Conservation (phyloP, 768 basidiomycete genomes). For the Russula dissimulans region DNA sequence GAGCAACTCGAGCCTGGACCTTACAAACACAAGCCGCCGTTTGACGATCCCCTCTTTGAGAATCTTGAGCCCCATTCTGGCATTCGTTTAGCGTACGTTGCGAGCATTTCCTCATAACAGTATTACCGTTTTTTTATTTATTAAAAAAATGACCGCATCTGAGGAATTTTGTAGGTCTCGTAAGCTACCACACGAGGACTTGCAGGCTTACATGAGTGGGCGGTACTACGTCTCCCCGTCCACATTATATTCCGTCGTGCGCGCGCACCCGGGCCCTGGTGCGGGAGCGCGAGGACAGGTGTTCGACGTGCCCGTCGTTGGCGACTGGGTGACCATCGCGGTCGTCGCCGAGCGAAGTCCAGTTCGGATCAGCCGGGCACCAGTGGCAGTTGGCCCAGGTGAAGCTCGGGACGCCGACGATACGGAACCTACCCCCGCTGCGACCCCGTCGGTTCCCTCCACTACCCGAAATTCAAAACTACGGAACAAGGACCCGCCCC, state of each 20-base stretch:
- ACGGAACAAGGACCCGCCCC: constrained; percentile 24
- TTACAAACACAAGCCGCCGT: constrained; percentile 56
- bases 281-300: constrained; percentile 34
- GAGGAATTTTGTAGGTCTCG: constrained; percentile 47
- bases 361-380: constrained; percentile 61
- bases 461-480: background rate
- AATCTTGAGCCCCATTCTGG: constrained; percentile 85
- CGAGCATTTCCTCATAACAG: background rate
- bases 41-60: constrained; percentile 69
- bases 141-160: background rate
- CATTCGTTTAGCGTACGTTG: constrained; percentile 69
- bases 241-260: constrained; percentile 76
- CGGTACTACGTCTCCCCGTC: constrained; percentile 88
- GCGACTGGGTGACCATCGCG: constrained; percentile 94
- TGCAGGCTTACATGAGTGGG: constrained; percentile 72
- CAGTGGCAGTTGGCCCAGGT: constrained; percentile 40
- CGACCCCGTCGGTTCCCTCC: background rate
- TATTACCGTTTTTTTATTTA: background rate
- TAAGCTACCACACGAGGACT: constrained; percentile 56
- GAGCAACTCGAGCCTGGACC: constrained; percentile 77
- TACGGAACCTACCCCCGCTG: background rate
- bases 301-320: constrained; percentile 85
- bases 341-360: constrained; percentile 89
- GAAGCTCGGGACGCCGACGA: constrained; percentile 33
- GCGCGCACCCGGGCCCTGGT: constrained; percentile 58